phyloP scores from a whole-genome alignment of 179 eudicot species.

The Spinacia oleracea region DNA sequence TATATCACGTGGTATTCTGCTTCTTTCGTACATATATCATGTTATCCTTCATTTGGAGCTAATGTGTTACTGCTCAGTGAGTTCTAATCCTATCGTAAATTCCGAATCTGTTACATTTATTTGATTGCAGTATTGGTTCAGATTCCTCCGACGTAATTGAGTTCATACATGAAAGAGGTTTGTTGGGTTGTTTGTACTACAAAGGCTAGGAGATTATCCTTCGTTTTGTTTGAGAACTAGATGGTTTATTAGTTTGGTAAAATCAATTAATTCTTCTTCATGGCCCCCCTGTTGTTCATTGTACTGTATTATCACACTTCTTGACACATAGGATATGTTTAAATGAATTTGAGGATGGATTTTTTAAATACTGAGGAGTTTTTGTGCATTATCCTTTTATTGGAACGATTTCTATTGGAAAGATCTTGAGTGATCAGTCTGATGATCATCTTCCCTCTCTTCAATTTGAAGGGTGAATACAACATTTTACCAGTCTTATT shows the following conservation, averaged over 20 bases:
- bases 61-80: no score
- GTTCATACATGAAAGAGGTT: neutral
- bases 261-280: neutral
- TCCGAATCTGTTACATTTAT: neutral
- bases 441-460: neutral
- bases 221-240: neutral
- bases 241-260: neutral
- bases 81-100: neutral
- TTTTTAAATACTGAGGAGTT: no score
- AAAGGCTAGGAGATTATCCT: neutral
- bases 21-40: neutral
- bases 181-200: neutral
- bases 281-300: neutral
- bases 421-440: conserved; percentile 4
- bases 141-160: neutral
- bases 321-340: neutral
- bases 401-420: neutral
- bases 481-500: neutral
- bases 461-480: neutral
- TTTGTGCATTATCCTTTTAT: no score
- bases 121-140: neutral
- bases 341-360: no score
- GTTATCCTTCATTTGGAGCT: neutral
- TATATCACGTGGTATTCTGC: neutral
- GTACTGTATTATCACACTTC: neutral